Evolutionary conservation across 129 eudicot species (phyloP).

Genomic region (Pseudognaphalium luteoalbum): DNA sequence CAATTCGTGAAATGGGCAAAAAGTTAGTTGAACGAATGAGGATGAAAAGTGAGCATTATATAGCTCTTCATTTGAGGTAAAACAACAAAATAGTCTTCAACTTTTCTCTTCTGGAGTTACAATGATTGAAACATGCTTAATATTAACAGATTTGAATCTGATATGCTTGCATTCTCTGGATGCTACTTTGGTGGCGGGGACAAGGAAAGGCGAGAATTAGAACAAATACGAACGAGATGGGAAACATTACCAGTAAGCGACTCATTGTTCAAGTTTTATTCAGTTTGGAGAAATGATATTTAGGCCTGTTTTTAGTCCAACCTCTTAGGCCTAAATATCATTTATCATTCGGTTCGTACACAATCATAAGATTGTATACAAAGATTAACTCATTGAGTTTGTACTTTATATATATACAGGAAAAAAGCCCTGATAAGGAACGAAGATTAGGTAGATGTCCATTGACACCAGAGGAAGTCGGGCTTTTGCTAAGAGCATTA

Average conservation of each 20-base stretch:
- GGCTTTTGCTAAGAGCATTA: slow-evolving; percentile 71
- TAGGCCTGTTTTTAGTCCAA: too few relatives aligned
- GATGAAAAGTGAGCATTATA: slow-evolving; percentile 54
- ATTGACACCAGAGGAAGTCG: slow-evolving; percentile 72
- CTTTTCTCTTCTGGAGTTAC: background rate
- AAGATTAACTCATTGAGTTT: background rate
- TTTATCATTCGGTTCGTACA: background rate
- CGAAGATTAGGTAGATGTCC: slow-evolving; percentile 66
- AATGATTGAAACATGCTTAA: background rate
- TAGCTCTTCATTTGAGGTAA: slow-evolving; percentile 70
- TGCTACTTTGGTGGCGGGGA: slow-evolving; percentile 81
- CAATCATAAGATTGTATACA: background rate
- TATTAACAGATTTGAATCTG: slow-evolving; percentile 57
- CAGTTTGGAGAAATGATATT: too few relatives aligned
- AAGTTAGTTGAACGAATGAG: slow-evolving; percentile 63
- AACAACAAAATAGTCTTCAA: background rate
- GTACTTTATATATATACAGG: slow-evolving; percentile 30
- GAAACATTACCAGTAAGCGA: slow-evolving; percentile 64
- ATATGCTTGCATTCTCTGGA: slow-evolving; percentile 85
- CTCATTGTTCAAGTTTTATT: background rate
- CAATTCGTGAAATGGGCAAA: slow-evolving; percentile 63
- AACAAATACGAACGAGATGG: slow-evolving; percentile 64
- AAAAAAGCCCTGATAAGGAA: slow-evolving; percentile 56
- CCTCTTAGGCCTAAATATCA: too few relatives aligned
- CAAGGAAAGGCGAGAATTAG: slow-evolving; percentile 52